A percentile compares a stretch with the other conserved stretches of the same genome.
phyloP scores from a whole-genome alignment of 495 filamentous ascomycete species.

The Lophium mytilinum region DNA sequence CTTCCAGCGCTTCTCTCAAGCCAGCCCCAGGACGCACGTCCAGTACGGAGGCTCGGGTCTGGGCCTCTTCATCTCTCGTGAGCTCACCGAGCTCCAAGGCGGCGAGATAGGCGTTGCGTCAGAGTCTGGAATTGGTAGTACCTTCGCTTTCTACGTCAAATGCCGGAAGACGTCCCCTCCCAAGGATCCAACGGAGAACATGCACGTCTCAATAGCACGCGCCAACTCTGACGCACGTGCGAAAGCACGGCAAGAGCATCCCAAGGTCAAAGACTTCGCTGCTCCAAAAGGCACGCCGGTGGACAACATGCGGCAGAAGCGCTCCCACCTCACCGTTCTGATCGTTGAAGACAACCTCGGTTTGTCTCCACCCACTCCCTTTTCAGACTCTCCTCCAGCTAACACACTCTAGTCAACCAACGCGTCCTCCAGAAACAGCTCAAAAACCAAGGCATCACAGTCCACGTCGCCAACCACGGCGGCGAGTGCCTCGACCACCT shows the following conservation, averaged over 20 bases:
- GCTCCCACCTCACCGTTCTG: constrained; percentile 40
- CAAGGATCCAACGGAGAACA: constrained; percentile 10
- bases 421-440: constrained; percentile 59
- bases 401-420: constrained; percentile 58
- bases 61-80: constrained; percentile 72
- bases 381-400: neutral
- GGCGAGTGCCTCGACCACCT: constrained; percentile 60
- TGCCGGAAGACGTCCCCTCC: constrained; percentile 41
- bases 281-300: neutral
- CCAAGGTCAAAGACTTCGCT: constrained; percentile 29
- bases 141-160: constrained; percentile 77
- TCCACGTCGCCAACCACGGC: constrained; percentile 66
- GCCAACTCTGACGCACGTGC: constrained; percentile 17
- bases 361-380: neutral
- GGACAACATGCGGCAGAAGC: neutral
- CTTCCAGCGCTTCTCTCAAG: constrained; percentile 77
- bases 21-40: constrained; percentile 67
- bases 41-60: constrained; percentile 78
- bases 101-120: constrained; percentile 77
- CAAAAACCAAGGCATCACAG: constrained; percentile 51
- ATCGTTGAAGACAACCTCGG: constrained; percentile 66
- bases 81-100: constrained; percentile 71
- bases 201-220: constrained; percentile 4
- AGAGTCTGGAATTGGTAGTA: constrained; percentile 62
- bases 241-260: neutral